Evolutionary conservation across 2,329 filamentous ascomycete species (phyloP).

Genomic region (Sarocladium kiliense): DNA sequence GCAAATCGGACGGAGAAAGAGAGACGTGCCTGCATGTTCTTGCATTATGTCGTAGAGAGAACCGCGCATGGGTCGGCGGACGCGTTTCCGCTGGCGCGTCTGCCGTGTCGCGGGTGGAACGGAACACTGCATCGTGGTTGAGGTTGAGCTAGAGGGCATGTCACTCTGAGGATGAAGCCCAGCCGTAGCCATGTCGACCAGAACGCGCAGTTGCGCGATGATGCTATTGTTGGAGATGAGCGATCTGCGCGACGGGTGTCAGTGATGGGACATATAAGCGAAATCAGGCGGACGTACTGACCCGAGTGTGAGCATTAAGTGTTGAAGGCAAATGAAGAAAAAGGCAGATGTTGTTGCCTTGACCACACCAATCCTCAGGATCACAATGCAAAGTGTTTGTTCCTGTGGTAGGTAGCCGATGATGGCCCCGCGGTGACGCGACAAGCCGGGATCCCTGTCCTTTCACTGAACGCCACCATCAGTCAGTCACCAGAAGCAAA

Average conservation of each 20-base stretch:
- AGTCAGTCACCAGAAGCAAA: constrained; percentile 7
- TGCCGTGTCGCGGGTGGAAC: constrained; percentile 13
- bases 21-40: constrained; percentile 38
- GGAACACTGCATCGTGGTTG: constrained; percentile 12
- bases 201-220: constrained; percentile 22
- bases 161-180: constrained; percentile 1
- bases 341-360: constrained; percentile 1
- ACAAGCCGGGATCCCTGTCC: constrained; percentile 6
- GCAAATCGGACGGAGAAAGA: constrained; percentile 48
- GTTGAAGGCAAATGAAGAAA: too few relatives aligned
- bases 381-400: background rate
- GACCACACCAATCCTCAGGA: background rate
- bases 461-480: constrained; percentile 8
- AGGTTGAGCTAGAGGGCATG: constrained; percentile 16
- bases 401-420: background rate
- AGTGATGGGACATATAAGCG: background rate
- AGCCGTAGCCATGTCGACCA: constrained; percentile 23
- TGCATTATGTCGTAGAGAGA: constrained; percentile 50
- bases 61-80: constrained; percentile 36
- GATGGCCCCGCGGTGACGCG: constrained; percentile 7
- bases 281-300: too few relatives aligned
- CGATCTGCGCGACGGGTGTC: background rate
- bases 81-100: constrained; percentile 22
- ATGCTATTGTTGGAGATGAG: constrained; percentile 16
- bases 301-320: background rate